Evolutionary conservation across 1,284 basidiomycete species (phyloP).

Genomic region (Thecaphora frezii): DNA sequence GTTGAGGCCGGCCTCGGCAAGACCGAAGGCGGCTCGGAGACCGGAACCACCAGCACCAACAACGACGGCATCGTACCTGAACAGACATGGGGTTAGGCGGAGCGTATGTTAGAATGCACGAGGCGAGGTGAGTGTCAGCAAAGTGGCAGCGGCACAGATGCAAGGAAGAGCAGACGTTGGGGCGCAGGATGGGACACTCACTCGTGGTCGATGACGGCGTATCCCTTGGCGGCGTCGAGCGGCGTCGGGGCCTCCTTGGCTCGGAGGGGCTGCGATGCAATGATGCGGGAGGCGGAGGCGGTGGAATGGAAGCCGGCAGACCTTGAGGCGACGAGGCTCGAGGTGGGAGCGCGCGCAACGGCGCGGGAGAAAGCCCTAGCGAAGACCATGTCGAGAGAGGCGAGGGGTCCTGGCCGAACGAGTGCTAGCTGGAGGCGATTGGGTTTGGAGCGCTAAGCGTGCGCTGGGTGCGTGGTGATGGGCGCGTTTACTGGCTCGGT

Average conservation of each 20-base stretch:
- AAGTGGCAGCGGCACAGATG: no score
- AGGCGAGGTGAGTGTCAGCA: no score
- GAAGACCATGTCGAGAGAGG: slow-evolving; percentile 37
- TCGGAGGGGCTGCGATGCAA: slow-evolving; percentile 75
- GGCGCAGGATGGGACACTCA: slow-evolving; percentile 5
- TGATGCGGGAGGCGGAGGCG: slow-evolving; percentile 63
- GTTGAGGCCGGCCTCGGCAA: slow-evolving; percentile 97
- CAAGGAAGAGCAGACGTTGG: slow-evolving; percentile 1
- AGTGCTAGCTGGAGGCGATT: no score
- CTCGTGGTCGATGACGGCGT: slow-evolving; percentile 92
- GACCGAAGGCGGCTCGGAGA: slow-evolving; percentile 95
- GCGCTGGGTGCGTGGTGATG: no score
- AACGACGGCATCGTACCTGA: slow-evolving; percentile 53
- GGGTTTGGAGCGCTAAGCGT: no score
- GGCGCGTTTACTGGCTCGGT: no score
- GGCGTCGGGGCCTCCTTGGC: slow-evolving; percentile 73
- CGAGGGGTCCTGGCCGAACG: no score
- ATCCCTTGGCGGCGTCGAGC: slow-evolving; percentile 64
- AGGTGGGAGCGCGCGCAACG: slow-evolving; percentile 36
- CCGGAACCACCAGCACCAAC: slow-evolving; percentile 91
- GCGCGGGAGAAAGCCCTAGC: slow-evolving; percentile 37
- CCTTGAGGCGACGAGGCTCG: slow-evolving; percentile 31
- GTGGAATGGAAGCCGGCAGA: slow-evolving; percentile 49
- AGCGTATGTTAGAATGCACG: no score
- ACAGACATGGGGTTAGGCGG: neutral